Evolutionary conservation across 1,284 basidiomycete species (phyloP).

Genomic region (Vanrija humicola): DNA sequence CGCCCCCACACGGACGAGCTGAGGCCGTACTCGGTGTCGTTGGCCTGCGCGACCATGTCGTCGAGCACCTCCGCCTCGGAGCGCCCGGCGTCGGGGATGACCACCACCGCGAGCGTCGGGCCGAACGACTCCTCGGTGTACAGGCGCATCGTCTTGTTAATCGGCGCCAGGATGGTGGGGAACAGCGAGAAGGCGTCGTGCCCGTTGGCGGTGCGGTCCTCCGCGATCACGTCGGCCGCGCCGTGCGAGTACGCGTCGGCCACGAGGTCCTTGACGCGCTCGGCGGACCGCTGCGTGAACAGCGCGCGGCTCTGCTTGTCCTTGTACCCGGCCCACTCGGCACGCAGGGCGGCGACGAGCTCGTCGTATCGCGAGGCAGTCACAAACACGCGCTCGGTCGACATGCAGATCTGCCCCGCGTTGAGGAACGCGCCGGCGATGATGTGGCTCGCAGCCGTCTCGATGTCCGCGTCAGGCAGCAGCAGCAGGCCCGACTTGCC

Average conservation of each 20-base stretch:
- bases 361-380: constrained; percentile 44
- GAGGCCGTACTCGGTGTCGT: constrained; percentile 58
- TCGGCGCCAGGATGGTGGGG: constrained; percentile 30
- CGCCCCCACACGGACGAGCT: constrained; percentile 57
- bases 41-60: constrained; percentile 51
- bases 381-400: constrained; percentile 63
- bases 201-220: background rate
- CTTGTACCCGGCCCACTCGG: constrained; percentile 35
- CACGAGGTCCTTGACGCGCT: constrained; percentile 55
- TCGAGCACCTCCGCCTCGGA: constrained; percentile 44
- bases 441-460: constrained; percentile 54
- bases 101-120: constrained; percentile 51
- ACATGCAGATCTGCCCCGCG: constrained; percentile 69
- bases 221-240: constrained; percentile 45
- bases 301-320: constrained; percentile 39
- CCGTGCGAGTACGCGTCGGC: constrained; percentile 56
- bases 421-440: constrained; percentile 60
- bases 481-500: constrained; percentile 53
- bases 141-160: constrained; percentile 55
- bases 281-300: constrained; percentile 56
- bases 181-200: background rate
- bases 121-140: constrained; percentile 62
- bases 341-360: constrained; percentile 44
- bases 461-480: constrained; percentile 60
- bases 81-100: constrained; percentile 14